Base-by-base conservation (phyloP, 768 basidiomycete species). In the Boletus pseudopeckii region DNA sequence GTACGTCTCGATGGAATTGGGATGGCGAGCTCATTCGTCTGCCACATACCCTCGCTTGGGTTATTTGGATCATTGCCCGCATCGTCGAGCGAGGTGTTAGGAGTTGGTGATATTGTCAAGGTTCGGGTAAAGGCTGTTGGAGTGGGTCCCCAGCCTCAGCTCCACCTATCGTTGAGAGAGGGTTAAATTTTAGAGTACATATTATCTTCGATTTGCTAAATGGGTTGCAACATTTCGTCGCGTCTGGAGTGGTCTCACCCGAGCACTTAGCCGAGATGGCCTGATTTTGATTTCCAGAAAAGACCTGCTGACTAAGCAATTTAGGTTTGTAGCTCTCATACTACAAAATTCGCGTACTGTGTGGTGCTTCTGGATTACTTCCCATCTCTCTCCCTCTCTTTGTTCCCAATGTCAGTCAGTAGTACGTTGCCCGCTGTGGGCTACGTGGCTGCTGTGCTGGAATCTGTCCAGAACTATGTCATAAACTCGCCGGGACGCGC, bases 141-240 rank as follows among this genome's bases (percentile, higher is more conserved):
- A 41, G 44, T 72, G 24, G 72, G 73, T 26, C 53, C 63, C 26
- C 58, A 53, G n/a, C 68, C 72, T 24, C 64, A 49, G 40, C 56
- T 71, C 20, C 45, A 62, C 13, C 43, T 71, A 13, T 57, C 59
- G 3, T 48, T 53, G 10, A 56, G 56, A 47, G 48, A 55, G 24
- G 17, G 13, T 32, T 59, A 34, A 48, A 5, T 24, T 4, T 36
- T 26, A 39, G 50, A 48, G n/a, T 7, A 17, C 43, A 33, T 17
- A 9, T 28, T 28, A 22, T 22, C 3, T 28, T 9, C 8, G 8
- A 28, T 28, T 28, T 28, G 28, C 28, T 28, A 26, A 26, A 26
- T 26, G 5, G 28, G 9, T 24, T 24, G 4, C 24, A 24, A 24
- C 24, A 24, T 24, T 24, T 24, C 4, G 24, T 24, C 24, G 24